Conservation (phyloP, 768 basidiomycete genomes). For the Phlegmacium glaucopus region DNA sequence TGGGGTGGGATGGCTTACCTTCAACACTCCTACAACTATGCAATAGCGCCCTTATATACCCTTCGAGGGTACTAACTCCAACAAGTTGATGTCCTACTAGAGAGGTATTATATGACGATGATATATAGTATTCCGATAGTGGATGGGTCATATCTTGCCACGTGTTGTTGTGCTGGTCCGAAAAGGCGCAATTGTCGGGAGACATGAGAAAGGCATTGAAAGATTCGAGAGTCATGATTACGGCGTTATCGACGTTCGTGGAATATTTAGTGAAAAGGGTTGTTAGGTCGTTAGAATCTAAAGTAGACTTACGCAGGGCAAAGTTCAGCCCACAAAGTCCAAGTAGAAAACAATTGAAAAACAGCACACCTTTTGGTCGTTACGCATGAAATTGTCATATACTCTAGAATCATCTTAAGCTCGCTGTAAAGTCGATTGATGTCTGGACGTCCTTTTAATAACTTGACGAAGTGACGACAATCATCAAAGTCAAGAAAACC, state of each 20-base stretch:
- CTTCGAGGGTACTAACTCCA: conserved; percentile 83
- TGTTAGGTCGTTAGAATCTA: conserved; percentile 32
- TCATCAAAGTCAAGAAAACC: conserved; percentile 75
- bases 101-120: conserved; percentile 93
- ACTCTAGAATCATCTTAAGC: conserved; percentile 34
- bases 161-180: conserved; percentile 40
- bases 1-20: conserved; percentile 52
- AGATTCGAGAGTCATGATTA: conserved; percentile 49
- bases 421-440: conserved; percentile 62
- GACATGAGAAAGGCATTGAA: conserved; percentile 84
- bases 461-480: conserved; percentile 82
- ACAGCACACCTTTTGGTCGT: conserved; percentile 39
- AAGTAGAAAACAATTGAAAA: background rate
- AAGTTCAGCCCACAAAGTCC: background rate
- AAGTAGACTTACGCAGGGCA: conserved; percentile 35
- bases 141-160: conserved; percentile 89
- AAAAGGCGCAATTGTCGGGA: conserved; percentile 63
- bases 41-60: conserved; percentile 86
- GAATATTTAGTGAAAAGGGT: conserved; percentile 38
- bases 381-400: conserved; percentile 45
- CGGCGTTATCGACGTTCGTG: background rate
- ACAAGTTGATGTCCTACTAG: conserved; percentile 83
- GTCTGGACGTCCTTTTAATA: conserved; percentile 82
- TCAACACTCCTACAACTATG: conserved; percentile 91
- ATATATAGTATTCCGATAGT: conserved; percentile 85